phyloP scores from a whole-genome alignment of 164 flowering plant species.

The Vitis riparia region DNA sequence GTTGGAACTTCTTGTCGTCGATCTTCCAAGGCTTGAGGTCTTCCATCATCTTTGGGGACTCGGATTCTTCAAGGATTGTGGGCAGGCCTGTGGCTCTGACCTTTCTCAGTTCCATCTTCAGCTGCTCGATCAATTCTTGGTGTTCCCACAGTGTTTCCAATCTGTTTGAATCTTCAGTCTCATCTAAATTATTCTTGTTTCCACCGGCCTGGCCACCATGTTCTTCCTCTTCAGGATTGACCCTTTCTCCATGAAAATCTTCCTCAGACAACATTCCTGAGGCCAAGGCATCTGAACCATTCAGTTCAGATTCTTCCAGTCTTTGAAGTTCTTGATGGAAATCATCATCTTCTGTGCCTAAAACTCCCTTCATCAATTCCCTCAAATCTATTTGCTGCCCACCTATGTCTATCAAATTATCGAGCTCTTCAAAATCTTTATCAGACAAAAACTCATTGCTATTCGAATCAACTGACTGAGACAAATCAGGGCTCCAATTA shows the following conservation, averaged over 20 bases:
- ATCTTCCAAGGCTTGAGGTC: slow-evolving; percentile 92
- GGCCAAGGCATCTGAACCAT: slow-evolving; percentile 12
- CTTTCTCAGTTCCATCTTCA: slow-evolving; percentile 77
- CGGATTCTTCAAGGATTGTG: slow-evolving; percentile 87
- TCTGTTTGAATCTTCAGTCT: slow-evolving; percentile 40
- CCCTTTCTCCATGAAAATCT: slow-evolving; percentile 20
- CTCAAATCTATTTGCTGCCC: slow-evolving; percentile 18
- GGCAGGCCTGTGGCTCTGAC: slow-evolving; percentile 85
- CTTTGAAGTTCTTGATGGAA: slow-evolving; percentile 20
- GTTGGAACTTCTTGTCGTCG: slow-evolving; percentile 58
- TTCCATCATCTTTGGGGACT: slow-evolving; percentile 65
- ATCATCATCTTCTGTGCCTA: slow-evolving; percentile 18
- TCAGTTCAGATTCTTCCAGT: slow-evolving; percentile 15
- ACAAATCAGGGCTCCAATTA: slow-evolving; percentile 30
- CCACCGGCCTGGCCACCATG: not conserved
- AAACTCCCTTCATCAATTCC: slow-evolving; percentile 6
- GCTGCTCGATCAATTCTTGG: slow-evolving; percentile 85
- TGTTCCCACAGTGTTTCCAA: slow-evolving; percentile 86
- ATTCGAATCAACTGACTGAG: slow-evolving; percentile 28
- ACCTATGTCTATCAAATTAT: slow-evolving; percentile 8
- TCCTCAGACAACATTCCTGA: slow-evolving; percentile 12
- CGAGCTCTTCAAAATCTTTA: slow-evolving; percentile 41
- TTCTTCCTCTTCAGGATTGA: slow-evolving; percentile 1
- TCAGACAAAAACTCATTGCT: slow-evolving; percentile 53
- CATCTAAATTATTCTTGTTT: not conserved